Evolutionary conservation across 495 filamentous ascomycete species (phyloP), one percentile per base, ranked within the genome.

Genomic region (Aspergillus sparsus): DNA sequence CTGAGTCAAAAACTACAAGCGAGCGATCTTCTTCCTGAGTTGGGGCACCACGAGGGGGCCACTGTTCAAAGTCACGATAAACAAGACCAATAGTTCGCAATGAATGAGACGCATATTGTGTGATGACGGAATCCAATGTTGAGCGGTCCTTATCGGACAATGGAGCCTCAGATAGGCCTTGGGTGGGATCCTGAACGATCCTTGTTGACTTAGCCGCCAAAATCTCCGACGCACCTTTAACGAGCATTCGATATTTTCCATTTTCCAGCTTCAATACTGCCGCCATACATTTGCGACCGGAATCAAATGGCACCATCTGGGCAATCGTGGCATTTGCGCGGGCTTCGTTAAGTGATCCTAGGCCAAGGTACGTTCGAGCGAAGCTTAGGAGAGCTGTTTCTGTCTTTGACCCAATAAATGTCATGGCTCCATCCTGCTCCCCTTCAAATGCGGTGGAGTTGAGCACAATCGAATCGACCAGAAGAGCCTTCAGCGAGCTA

Each of bases 391-490:
- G 78, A 2, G 92, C 90, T 6, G 91, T 93, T 66, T 96, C 92
- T 0, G 92, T 96, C 77, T 95, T 96, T 6, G 92, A 95, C 52
- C 92, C 92, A 57, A 95, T 85, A 62, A 93, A 96, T 0, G 83
- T 82, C 53, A 77, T 72, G 10, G 82, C 75, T 0, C 83, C 83
- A 41, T 91, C 85, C 35, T 84, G 80, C 35, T 93, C 89, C 34
- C 89, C 88, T 69, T 96, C 91, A 63, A 93, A 95, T 7, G 92
- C 92, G 0, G 92, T 95, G 1, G 92, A 93, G 75, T 96, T 96
- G 60, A 93, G 74, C 11, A 87, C 82, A 61, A 96, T 90, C 0
- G 90, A 93, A 52, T 92, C 82, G 33, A 84, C 74, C 7, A 96
- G 68, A 13, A 92, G 69, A 10, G 83, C 77, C 67, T 88, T 91